Conservation (phyloP, 75 land plant species). For the Selaginella tamariscina region DNA sequence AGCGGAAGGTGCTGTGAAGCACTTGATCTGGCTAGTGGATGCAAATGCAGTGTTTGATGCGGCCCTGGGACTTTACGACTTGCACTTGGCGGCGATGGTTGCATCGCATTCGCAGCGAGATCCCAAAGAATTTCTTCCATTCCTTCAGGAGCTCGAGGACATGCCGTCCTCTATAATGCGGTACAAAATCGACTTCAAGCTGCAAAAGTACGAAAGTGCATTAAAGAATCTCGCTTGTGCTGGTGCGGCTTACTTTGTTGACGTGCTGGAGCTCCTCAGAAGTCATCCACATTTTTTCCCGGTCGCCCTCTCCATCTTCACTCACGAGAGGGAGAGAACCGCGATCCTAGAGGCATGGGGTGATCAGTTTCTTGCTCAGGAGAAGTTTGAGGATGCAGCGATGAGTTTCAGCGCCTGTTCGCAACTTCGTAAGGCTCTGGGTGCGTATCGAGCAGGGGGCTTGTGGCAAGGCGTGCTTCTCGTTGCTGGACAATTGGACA, state of each 20-base stretch:
- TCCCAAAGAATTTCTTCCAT: slow-evolving; percentile 95
- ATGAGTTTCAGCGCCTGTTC: slow-evolving; percentile 57
- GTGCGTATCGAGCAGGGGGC: slow-evolving; percentile 68
- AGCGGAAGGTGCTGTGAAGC: slow-evolving; percentile 85
- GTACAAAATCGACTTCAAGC: slow-evolving; percentile 69
- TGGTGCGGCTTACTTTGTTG: slow-evolving; percentile 52
- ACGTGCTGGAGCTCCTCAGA: slow-evolving; percentile 63
- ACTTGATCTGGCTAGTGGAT: slow-evolving; percentile 89
- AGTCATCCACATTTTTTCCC: slow-evolving; percentile 70
- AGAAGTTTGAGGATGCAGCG: slow-evolving; percentile 87
- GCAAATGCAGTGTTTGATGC: slow-evolving; percentile 72
- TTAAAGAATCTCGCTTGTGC: slow-evolving; percentile 57
- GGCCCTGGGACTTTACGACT: slow-evolving; percentile 91
- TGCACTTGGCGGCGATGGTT: slow-evolving; percentile 94
- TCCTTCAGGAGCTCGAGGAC: slow-evolving; percentile 56
- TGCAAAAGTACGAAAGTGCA: slow-evolving; percentile 70
- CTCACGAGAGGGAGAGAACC: slow-evolving; percentile 25
- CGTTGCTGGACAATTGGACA: slow-evolving; percentile 54
- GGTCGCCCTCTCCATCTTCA: slow-evolving; percentile 48
- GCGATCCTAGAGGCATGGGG: slow-evolving; percentile 86
- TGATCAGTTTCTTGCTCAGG: slow-evolving; percentile 51
- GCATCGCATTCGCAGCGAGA: slow-evolving; percentile 87
- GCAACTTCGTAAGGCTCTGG: slow-evolving; percentile 63
- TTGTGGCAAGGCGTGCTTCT: slow-evolving; percentile 65
- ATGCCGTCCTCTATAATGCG: slow-evolving; percentile 68